Conservation (phyloP, 495 filamentous ascomycete species). For the Talaromyces nanjingensis region DNA sequence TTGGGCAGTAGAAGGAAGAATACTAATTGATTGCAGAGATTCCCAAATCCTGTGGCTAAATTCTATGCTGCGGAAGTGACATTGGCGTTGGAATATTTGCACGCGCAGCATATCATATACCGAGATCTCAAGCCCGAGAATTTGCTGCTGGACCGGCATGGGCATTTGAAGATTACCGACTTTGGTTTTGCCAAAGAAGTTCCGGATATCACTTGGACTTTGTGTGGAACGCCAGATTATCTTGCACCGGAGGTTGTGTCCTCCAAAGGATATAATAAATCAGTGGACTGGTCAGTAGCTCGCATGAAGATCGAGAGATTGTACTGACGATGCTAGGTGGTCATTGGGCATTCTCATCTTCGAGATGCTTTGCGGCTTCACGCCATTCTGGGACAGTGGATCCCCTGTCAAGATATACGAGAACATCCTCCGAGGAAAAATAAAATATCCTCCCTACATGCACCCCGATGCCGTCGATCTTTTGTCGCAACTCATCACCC, state of each 20-base stretch:
- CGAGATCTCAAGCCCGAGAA: constrained; percentile 97
- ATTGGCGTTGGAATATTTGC: constrained; percentile 91
- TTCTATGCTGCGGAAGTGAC: constrained; percentile 99
- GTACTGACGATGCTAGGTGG: constrained; percentile 60
- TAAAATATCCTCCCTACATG: constrained; percentile 95
- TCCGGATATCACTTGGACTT: constrained; percentile 97
- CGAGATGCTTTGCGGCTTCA: constrained; percentile 98
- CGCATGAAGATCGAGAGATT: background rate
- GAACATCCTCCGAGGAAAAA: constrained; percentile 87
- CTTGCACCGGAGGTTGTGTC: constrained; percentile 94
- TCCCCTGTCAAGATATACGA: constrained; percentile 99
- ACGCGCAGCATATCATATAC: constrained; percentile 92
- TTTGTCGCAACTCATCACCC: constrained; percentile 84
- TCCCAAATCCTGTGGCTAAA: constrained; percentile 97
- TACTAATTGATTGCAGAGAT: constrained; percentile 58
- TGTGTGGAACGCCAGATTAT: constrained; percentile 98
- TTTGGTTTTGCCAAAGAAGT: constrained; percentile 99
- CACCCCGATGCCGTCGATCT: constrained; percentile 90
- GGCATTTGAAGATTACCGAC: constrained; percentile 97
- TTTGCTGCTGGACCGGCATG: constrained; percentile 87
- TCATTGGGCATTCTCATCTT: constrained; percentile 97
- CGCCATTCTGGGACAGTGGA: constrained; percentile 96
- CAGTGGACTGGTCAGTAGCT: constrained; percentile 82
- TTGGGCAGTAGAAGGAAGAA: background rate
- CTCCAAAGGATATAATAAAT: constrained; percentile 98